phyloP scores from a whole-genome alignment of 305 asterid genomes.

The Euphrasia arctica region DNA sequence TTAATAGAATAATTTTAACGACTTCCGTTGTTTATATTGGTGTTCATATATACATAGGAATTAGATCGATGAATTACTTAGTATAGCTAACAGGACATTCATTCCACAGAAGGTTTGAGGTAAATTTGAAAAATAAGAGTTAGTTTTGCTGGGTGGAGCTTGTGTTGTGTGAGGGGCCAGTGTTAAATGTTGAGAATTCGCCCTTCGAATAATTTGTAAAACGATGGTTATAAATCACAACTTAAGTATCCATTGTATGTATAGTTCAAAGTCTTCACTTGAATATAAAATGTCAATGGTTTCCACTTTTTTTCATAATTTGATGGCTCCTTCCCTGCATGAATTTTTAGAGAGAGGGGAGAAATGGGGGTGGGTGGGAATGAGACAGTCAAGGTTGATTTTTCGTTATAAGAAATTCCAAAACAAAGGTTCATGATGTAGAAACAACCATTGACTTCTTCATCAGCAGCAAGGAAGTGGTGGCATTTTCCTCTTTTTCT shows the following conservation, averaged over 20 bases:
- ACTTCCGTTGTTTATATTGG: too few species aligned
- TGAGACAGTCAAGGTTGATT: not conserved
- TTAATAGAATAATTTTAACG: conserved; percentile 13
- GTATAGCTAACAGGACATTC: not conserved
- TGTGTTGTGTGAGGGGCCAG: not conserved
- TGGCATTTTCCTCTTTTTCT: conserved; percentile 4
- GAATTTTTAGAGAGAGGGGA: conserved; percentile 14
- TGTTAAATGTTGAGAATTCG: conserved; percentile 21
- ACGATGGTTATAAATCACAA: conserved; percentile 14
- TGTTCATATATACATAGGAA: too few species aligned
- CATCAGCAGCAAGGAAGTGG: conserved; percentile 10
- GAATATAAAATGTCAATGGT: conserved; percentile 5
- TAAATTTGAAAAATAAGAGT: conserved; percentile 17
- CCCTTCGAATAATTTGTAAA: conserved; percentile 14
- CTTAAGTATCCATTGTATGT: not conserved
- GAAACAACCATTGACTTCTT: conserved; percentile 26
- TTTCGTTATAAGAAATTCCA: too few species aligned
- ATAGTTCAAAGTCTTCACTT: conserved; percentile 14
- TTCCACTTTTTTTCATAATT: not conserved
- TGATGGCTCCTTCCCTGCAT: conserved; percentile 4
- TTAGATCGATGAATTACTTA: too few species aligned
- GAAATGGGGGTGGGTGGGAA: conserved; percentile 26
- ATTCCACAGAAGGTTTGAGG: not conserved
- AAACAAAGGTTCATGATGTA: conserved; percentile 1
- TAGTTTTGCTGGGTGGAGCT: conserved; percentile 2